Percentiles rank a stretch among this genome's conserved stretches.
Conservation (phyloP, 257 asterid genomes). For the Solanum neorickii region DNA sequence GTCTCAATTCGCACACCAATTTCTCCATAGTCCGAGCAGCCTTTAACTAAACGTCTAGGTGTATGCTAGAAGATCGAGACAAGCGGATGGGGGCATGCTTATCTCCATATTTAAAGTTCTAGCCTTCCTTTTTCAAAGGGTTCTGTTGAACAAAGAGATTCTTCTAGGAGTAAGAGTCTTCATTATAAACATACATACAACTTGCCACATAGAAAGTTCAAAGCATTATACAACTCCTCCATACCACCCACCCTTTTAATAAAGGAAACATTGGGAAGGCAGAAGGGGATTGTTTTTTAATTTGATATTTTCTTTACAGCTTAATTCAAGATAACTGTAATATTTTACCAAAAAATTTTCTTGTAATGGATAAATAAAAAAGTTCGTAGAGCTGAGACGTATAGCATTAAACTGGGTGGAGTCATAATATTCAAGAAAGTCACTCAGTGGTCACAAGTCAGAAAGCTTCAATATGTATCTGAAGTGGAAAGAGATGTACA, state of each 20-base stretch:
- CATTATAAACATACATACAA: slow-evolving; percentile 65
- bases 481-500: slow-evolving; percentile 88
- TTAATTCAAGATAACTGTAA: not conserved
- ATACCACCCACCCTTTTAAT: not conserved
- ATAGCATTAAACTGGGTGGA: not conserved
- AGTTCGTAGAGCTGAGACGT: no score
- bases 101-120: not conserved
- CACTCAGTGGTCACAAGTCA: slow-evolving; percentile 94
- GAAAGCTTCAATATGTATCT: slow-evolving; percentile 90
- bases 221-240: not conserved
- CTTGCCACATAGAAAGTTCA: slow-evolving; percentile 84
- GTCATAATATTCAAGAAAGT: slow-evolving; percentile 55
- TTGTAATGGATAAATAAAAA: not conserved
- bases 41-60: no score
- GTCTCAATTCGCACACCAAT: no score
- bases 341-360: not conserved
- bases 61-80: no score
- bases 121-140: slow-evolving; percentile 39
- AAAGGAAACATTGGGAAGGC: not conserved
- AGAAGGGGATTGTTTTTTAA: not conserved
- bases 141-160: slow-evolving; percentile 45
- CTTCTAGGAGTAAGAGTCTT: slow-evolving; percentile 34
- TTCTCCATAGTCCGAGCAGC: no score
- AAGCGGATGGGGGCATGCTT: no score
- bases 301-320: not conserved